Percentiles rank a stretch among this genome's conserved stretches.
These are phyloP conservation scores for Penicillium sp. DNA, from an alignment of 2,329 filamentous ascomycete genomes.

Conservation along the genomic window DNA sequence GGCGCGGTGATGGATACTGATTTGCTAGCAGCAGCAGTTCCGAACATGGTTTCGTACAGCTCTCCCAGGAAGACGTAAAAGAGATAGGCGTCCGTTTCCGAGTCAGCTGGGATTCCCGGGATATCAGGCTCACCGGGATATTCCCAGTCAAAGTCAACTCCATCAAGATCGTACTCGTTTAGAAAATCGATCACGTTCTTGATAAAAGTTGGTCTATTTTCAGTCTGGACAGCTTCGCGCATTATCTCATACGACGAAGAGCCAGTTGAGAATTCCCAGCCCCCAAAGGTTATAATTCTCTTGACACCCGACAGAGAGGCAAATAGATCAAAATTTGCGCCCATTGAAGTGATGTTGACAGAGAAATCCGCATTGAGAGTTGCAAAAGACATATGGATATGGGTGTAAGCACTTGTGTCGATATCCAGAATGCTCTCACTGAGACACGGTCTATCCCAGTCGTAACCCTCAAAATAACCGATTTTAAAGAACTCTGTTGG, in stretches of 20 bases:
- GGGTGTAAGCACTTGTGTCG: not conserved
- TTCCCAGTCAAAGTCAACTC: slow-evolving; percentile 21
- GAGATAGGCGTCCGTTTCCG: slow-evolving; percentile 6
- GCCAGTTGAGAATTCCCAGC: slow-evolving; percentile 43
- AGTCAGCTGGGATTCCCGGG: not conserved
- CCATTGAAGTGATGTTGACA: slow-evolving; percentile 21
- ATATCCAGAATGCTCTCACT: slow-evolving; percentile 15
- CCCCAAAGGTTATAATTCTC: no score
- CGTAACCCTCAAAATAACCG: slow-evolving; percentile 32
- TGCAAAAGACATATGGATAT: slow-evolving; percentile 35
- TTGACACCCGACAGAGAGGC: slow-evolving; percentile 20
- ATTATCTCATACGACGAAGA: slow-evolving; percentile 37
- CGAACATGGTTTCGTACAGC: not conserved
- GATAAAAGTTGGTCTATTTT: slow-evolving; percentile 37
- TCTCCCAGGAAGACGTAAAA: not conserved
- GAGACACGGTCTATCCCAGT: slow-evolving; percentile 27
- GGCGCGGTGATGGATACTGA: not conserved
- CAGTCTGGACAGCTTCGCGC: slow-evolving; percentile 30
- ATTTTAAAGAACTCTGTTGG: slow-evolving; percentile 9
- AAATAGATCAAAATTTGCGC: slow-evolving; percentile 32
- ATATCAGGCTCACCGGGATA: slow-evolving; percentile 16
- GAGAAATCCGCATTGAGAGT: slow-evolving; percentile 29
- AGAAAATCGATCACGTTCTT: slow-evolving; percentile 39
- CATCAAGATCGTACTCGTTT: slow-evolving; percentile 31
- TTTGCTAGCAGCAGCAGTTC: not conserved